Conservation (phyloP, 192 early-diverging fungal genomes). For the Gaertneriomyces semiglobifer region DNA sequence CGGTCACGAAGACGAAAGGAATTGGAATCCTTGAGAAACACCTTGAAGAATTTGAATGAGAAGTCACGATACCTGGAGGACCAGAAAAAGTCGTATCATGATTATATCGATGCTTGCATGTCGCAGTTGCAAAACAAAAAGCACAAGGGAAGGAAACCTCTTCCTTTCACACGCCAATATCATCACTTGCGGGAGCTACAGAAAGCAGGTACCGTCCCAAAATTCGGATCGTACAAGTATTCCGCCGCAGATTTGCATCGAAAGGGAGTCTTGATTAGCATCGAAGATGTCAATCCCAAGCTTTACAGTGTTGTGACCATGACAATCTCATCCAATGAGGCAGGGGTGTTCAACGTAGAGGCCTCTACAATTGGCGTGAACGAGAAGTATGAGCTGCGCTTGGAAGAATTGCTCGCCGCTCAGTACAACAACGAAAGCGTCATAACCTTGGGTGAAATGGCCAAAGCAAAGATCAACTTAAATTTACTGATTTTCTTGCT, state of each 20-base stretch:
- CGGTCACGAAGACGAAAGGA: conserved; percentile 73
- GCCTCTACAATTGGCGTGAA: conserved; percentile 69
- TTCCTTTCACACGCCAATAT: conserved; percentile 94
- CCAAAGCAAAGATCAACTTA: conserved; percentile 92
- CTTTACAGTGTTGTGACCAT: conserved; percentile 86
- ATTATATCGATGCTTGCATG: conserved; percentile 89
- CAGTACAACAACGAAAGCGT: conserved; percentile 91
- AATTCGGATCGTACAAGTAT: conserved; percentile 98
- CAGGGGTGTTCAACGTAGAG: conserved; percentile 87
- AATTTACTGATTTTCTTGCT: conserved; percentile 93
- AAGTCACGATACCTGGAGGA: conserved; percentile 80
- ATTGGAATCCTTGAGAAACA: conserved; percentile 69
- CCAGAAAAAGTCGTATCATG: conserved; percentile 85
- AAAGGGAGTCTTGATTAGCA: conserved; percentile 84
- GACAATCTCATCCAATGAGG: conserved; percentile 87
- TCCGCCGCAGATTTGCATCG: conserved; percentile 88
- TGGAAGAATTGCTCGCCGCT: conserved; percentile 90
- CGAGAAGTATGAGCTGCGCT: conserved; percentile 72
- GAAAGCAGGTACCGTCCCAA: conserved; percentile 78
- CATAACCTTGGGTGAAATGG: conserved; percentile 75
- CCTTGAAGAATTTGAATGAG: conserved; percentile 78
- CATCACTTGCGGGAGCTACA: conserved; percentile 87
- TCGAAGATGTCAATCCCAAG: conserved; percentile 77
- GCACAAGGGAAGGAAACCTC: conserved; percentile 56
- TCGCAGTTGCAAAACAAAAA: conserved; percentile 73